Evolutionary conservation across 2,329 filamentous ascomycete species (phyloP), one percentile per base, ranked within the genome.

Genomic region (Ascochyta viciae-villosae): DNA sequence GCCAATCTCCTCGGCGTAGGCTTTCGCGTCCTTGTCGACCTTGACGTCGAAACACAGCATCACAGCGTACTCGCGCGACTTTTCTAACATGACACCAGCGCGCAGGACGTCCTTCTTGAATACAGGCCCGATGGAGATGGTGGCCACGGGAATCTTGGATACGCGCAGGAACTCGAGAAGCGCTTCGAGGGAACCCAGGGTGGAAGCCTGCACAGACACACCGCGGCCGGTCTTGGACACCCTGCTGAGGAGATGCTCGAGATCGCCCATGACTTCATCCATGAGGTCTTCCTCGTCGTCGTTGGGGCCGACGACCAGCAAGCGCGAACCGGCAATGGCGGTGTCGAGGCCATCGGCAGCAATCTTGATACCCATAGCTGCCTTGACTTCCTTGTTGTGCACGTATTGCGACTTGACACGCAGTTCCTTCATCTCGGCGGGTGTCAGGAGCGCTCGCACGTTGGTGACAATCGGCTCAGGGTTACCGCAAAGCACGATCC

Each of bases 41-140:
- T 97, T 98, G 79, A 99, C 95, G 76, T 99, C 96, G 84, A 99
- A 99, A 77, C 95, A 98, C 46, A 99, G 87, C 95, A 99, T 99
- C 74, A 98, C 91, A n/a, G 95, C 95, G 67, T 89, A 96, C 74
- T 99, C 93, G 64, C 92, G 92, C 15, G 89, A 85, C 81, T 97
- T 98, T 79, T 99, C 95, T 71, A 98, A 77, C 95, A 99, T 99
- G 66, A 91, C 90, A 72, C 92, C 93, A 1, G 81, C 91, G 85
- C 87, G 93, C 85, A 98, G 95, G 50, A 99, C 91, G 78, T 99
- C 95, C 70, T 95, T 91, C 83, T 97, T 97, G 86, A 91, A 98
- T 35, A 99, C 94, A 2, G 95, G 95, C 43, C 95, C 95, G 71
- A 99, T 98, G 57, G 92, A 94, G 61, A 99, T 96, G 76, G 97